Conservation (phyloP, 2,329 filamentous ascomycete genomes). For the Exophiala xenobiotica region DNA sequence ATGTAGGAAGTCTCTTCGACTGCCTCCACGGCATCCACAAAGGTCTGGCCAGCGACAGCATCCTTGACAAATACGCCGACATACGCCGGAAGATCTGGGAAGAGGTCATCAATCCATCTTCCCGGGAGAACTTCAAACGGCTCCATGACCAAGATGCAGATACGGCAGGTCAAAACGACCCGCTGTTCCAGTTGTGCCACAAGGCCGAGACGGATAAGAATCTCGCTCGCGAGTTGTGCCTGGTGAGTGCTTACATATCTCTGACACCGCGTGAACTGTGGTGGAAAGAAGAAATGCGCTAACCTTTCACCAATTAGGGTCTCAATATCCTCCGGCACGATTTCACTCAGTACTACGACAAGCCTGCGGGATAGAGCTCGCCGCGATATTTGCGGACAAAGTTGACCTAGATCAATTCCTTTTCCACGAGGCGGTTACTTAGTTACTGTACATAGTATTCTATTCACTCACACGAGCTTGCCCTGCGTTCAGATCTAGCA, state of each 20-base stretch:
- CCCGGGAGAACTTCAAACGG: slow-evolving; percentile 42
- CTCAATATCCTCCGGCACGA: background rate
- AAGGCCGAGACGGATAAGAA: background rate
- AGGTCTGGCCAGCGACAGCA: slow-evolving; percentile 40
- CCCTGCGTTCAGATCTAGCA: too few species aligned
- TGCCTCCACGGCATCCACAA: slow-evolving; percentile 51
- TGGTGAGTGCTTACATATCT: slow-evolving; percentile 33
- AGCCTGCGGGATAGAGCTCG: background rate
- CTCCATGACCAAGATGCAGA: slow-evolving; percentile 37
- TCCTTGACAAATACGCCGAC: slow-evolving; percentile 46
- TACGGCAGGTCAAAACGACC: slow-evolving; percentile 36
- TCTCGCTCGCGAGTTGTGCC: background rate
- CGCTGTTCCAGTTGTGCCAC: background rate
- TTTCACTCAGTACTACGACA: slow-evolving; percentile 7
- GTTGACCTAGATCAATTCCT: too few species aligned
- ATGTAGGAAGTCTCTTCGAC: slow-evolving; percentile 61
- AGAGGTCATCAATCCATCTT: slow-evolving; percentile 41
- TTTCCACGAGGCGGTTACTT: too few species aligned
- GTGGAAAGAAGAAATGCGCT: slow-evolving; percentile 7
- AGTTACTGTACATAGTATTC: too few species aligned
- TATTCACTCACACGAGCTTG: too few species aligned
- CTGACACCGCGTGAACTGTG: slow-evolving; percentile 33
- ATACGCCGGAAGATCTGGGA: slow-evolving; percentile 38
- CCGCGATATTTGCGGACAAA: too few species aligned
- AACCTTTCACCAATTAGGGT: background rate